Base-by-base conservation (phyloP, 2,329 filamentous ascomycete genomes). In the Talaromyces marneffei region DNA sequence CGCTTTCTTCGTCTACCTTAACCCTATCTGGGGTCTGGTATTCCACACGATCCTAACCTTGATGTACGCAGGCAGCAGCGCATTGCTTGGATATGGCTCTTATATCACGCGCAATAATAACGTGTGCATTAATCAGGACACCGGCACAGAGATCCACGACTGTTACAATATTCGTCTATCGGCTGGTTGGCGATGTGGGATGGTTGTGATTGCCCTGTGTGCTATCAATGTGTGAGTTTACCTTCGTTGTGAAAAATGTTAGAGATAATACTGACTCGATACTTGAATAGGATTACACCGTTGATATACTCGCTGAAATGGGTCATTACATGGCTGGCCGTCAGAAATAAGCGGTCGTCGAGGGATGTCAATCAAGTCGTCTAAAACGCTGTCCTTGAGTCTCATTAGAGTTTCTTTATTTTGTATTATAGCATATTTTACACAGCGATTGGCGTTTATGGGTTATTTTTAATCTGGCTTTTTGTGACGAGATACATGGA, bases 81-180 rank as follows among this genome's bases (percentile, higher is more conserved):
- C 53, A 16, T 40, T 61, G 23, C 10, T 44, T 2, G 59, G 53
- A n/a, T 61, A 61, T n/a, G 52, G 52, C 9, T 46, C 53, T n/a
- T 61, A 61, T 35, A 50, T 61, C 18, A 56, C 53, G n/a, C 59
- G 59, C n/a, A 40, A 61, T 25, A 56, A 61, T 27, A 9, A 27
- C n/a, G 16, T 42, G 6, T 61, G 53, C 25, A 39, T 50, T 23
- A 37, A 48, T 5, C 44, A 37, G 16, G 25, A 50, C 14, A n/a
- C 42, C 12, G 40, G 52, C 20, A 14, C 3, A 5, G 40, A 33
- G 4, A 5, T 40, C 14, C n/a, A 18, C 2, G n/a, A 52, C 12
- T 57, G 59, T 23, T 39, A 57, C 29, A 46, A 44, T 16, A 46
- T 61, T 7, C 59, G 42, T 25, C 4, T 48, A 18, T 35, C 40